Base-by-base conservation (phyloP, 139 green algal species). In the Tetradesmus obliquus region DNA sequence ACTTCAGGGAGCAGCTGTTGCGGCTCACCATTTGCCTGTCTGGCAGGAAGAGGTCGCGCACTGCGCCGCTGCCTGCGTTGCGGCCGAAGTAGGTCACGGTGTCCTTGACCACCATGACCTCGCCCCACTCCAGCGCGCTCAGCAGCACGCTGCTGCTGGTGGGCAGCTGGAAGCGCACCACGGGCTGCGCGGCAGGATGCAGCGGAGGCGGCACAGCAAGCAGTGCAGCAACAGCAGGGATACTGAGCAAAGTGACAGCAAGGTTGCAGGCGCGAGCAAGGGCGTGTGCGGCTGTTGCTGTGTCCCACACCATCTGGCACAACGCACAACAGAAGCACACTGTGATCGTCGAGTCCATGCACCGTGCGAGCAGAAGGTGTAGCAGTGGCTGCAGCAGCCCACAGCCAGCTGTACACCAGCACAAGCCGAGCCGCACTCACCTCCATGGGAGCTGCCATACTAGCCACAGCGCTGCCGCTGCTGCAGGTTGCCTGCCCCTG, bases 11-110 rank as follows among this genome's bases (percentile, higher is more conserved):
- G 57, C 60, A 0, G 3, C 60, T 58, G 5, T 2, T 57, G 2
- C 3, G 1, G 1, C 86, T 83, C 69, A 90, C 86, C 86, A 90
- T 90, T 17, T 57, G 86, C 86, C 88, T 84, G 45, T 84, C 88
- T n/a, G 88, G 88, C 79, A 91, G 79, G 51, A 91, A 91, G 24
- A 91, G 58, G 79, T 91, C 88, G n/a, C 58, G 24, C n/a, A 84
- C 88, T 2, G 79, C 57, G 17, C 74, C 74, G 9, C 86, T 24
- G 19, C 74, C 87, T 60, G 87, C 87, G 80, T 86, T 85, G 51
- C 91, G 79, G n/a, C 93, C 93, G 89, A 95, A 95, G 85, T 95
- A 95, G 3, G 84, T 82, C n/a, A 95, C 84, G 54, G 93, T 92
- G 80, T 95, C 93, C 88, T 93, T 93, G 55, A 94, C 92, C 55